A percentile compares a stretch with the other conserved stretches of the same genome.
phyloP scores from a whole-genome alignment of 495 filamentous ascomycete species.

The Cairneyella variabilis region DNA sequence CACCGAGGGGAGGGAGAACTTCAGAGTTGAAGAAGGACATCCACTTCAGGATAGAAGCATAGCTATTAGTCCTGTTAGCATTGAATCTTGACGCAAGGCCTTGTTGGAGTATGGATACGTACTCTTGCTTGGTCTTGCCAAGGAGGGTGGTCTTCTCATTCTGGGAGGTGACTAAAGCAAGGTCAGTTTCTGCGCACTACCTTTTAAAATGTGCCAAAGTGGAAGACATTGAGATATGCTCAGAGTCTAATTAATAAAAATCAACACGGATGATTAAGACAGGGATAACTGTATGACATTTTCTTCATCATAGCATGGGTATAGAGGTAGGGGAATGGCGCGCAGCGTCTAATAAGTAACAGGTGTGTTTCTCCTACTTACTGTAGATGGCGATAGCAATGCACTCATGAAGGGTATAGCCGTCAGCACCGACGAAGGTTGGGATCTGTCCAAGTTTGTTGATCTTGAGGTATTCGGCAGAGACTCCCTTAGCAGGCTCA shows the following conservation, averaged over 20 bases:
- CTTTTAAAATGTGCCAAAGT: slow-evolving; percentile 3
- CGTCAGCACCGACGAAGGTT: slow-evolving; percentile 88
- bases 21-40: slow-evolving; percentile 91
- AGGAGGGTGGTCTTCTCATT: slow-evolving; percentile 99
- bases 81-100: background rate
- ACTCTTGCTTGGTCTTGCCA: slow-evolving; percentile 99
- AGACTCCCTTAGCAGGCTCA: slow-evolving; percentile 54
- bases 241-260: slow-evolving; percentile 55
- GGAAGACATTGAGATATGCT: slow-evolving; percentile 29
- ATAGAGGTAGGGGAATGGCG: slow-evolving; percentile 12
- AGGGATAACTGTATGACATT: slow-evolving; percentile 95
- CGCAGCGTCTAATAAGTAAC: background rate
- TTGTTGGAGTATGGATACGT: slow-evolving; percentile 28
- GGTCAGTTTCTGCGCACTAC: slow-evolving; percentile 35
- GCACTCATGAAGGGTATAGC: slow-evolving; percentile 81
- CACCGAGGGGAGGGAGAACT: slow-evolving; percentile 67
- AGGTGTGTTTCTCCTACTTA: slow-evolving; percentile 49
- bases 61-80: slow-evolving; percentile 40
- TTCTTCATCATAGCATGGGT: slow-evolving; percentile 69
- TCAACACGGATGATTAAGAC: slow-evolving; percentile 91
- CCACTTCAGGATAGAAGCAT: slow-evolving; percentile 95
- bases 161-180: slow-evolving; percentile 81
- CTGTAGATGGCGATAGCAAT: slow-evolving; percentile 97
- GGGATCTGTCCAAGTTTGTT: slow-evolving; percentile 89
- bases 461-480: slow-evolving; percentile 73